Percentiles rank a stretch among this genome's conserved stretches.
These are phyloP conservation scores for Pholiota adiposa DNA, from an alignment of 1,284 basidiomycete genomes.

Conservation along the genomic window DNA sequence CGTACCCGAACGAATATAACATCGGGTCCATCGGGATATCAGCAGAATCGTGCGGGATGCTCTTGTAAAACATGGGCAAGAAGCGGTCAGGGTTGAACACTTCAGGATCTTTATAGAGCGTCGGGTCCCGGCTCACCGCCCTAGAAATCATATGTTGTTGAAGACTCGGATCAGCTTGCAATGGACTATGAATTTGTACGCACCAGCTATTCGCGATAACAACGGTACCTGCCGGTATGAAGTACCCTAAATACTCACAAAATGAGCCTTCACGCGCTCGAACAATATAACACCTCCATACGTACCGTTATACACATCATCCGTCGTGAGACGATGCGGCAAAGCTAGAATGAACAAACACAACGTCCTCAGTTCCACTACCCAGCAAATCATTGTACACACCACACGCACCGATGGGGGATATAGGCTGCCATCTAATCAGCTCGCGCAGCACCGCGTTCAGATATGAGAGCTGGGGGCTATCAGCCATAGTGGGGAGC, in stretches of 20 bases:
- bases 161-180: not conserved
- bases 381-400: too few species aligned
- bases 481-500: slow-evolving; percentile 21
- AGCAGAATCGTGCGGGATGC: slow-evolving; percentile 16
- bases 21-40: slow-evolving; percentile 21
- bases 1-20: slow-evolving; percentile 25
- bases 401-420: slow-evolving; percentile 20
- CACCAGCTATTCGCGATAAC: slow-evolving; percentile 26
- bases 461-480: slow-evolving; percentile 14
- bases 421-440: slow-evolving; percentile 23
- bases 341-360: slow-evolving; percentile 15
- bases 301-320: slow-evolving; percentile 25
- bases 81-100: slow-evolving; percentile 26
- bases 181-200: not conserved
- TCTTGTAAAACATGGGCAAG: slow-evolving; percentile 24
- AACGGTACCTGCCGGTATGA: slow-evolving; percentile 25
- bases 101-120: slow-evolving; percentile 22
- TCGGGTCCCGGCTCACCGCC: slow-evolving; percentile 24
- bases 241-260: slow-evolving; percentile 17
- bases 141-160: slow-evolving; percentile 9
- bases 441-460: slow-evolving; percentile 21
- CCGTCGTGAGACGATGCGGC: slow-evolving; percentile 22
- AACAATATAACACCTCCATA: not conserved
- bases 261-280: not conserved
- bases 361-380: not conserved